These are phyloP conservation scores for Clonostachys sp. DNA, from an alignment of 2,329 filamentous ascomycete genomes.

Conservation along the genomic window DNA sequence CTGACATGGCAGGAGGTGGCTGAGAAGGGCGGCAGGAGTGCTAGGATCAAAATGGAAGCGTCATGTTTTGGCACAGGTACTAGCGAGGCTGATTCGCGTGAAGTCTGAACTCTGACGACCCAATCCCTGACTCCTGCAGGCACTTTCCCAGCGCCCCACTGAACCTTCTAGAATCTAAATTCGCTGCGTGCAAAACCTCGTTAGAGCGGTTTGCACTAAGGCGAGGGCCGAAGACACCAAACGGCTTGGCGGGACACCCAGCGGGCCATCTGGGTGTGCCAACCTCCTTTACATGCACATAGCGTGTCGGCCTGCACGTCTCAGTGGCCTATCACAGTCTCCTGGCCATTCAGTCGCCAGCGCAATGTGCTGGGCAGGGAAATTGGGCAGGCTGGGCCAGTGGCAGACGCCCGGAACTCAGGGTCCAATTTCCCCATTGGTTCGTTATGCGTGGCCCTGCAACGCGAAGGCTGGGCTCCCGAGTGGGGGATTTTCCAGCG, in stretches of 20 bases:
- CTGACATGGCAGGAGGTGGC: too few relatives aligned
- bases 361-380: not conserved
- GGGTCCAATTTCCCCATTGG: not conserved
- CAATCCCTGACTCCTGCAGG: too few relatives aligned
- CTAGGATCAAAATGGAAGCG: too few relatives aligned
- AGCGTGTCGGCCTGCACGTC: not conserved
- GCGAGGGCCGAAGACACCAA: not conserved
- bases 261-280: not conserved
- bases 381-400: not conserved
- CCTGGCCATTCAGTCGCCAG: not conserved
- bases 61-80: too few relatives aligned
- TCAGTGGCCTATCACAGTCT: not conserved
- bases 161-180: slow-evolving; percentile 38
- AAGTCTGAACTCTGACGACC: too few relatives aligned
- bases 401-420: not conserved
- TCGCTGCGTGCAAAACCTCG: slow-evolving; percentile 27
- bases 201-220: slow-evolving; percentile 9
- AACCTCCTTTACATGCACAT: not conserved
- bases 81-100: too few relatives aligned
- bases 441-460: not conserved
- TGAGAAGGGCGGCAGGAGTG: too few relatives aligned
- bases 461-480: not conserved
- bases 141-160: slow-evolving; percentile 20
- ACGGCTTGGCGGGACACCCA: not conserved
- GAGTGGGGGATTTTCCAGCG: not conserved